Base-by-base conservation (phyloP, 148 eudicot species). In the Amaranthus cruentus region DNA sequence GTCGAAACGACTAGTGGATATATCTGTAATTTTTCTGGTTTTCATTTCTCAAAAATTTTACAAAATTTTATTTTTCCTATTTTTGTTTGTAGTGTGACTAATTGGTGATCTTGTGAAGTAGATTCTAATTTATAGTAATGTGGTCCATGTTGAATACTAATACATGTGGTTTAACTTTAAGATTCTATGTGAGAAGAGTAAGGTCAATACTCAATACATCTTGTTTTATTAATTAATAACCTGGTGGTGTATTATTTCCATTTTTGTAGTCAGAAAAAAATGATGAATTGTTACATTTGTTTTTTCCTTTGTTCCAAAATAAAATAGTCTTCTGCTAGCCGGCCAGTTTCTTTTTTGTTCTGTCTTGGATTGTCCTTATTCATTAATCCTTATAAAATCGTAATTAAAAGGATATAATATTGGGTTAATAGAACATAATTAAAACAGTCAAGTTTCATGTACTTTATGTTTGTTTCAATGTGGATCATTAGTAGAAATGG, bases 361-460 rank as follows among this genome's bases (percentile, higher is more conserved):
- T 6, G 55, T 38, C 44, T 12, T 28, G 11, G 15, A n/a, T 52
- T 52, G 51, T 15, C n/a, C 14, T 43, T 6, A n/a, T 42, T 15
- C 63, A 51, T 62, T 53, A 70, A 62, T 59, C 79, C 73, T 70
- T 70, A 76, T 69, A 28, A 46, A 51, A 62, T 46, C 6, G 46
- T 70, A 54, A 62, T 68, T 43, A 67, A 7, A 60, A 15, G 52
- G 62, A 44, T 47, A 15, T 43, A 55, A 62, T 52, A 66, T 18
- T 61, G 52, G 28, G 52, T 72, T 63, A 47, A 76, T 42, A 42
- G 58, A 62, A 52, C 38, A 21, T 18, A 28, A 44, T n/a, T 76
- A 61, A 13, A 28, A 14, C 44, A 43, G 52, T 50, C 49, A 55
- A 63, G 75, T 70, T 71, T 77, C 79, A 47, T 38, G n/a, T 52